Percentiles rank a stretch among this genome's conserved stretches.
phyloP scores from a whole-genome alignment of 2,329 filamentous ascomycete genomes.

The Stachybotrys chlorohalonatus region DNA sequence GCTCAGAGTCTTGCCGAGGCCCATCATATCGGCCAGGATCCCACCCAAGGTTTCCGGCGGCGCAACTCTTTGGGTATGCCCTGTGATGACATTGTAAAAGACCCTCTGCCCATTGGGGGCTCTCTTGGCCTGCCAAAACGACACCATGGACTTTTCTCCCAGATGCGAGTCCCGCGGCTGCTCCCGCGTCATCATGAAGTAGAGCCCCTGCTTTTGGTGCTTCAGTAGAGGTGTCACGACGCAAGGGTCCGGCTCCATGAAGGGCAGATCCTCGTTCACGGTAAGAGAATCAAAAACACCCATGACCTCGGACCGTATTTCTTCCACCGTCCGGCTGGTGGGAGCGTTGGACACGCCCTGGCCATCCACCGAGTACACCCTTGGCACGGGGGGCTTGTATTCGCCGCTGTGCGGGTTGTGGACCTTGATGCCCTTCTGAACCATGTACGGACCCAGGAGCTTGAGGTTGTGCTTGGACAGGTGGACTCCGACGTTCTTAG shows the following conservation, averaged over 20 bases:
- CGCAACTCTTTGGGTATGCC: slow-evolving; percentile 47
- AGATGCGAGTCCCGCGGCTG: slow-evolving; percentile 49
- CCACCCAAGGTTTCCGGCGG: slow-evolving; percentile 64
- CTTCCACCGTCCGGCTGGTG: slow-evolving; percentile 62
- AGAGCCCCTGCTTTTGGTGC: slow-evolving; percentile 85
- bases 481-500: slow-evolving; percentile 55
- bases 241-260: slow-evolving; percentile 54
- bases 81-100: slow-evolving; percentile 83
- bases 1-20: slow-evolving; percentile 78
- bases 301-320: slow-evolving; percentile 76
- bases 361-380: slow-evolving; percentile 21
- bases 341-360: slow-evolving; percentile 17
- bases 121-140: slow-evolving; percentile 65
- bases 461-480: slow-evolving; percentile 56
- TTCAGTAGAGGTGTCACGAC: slow-evolving; percentile 63
- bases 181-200: slow-evolving; percentile 78
- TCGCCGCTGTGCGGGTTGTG: slow-evolving; percentile 65
- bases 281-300: slow-evolving; percentile 81
- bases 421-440: slow-evolving; percentile 60
- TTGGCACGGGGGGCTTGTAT: slow-evolving; percentile 30
- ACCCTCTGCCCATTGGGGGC: slow-evolving; percentile 40
- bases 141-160: slow-evolving; percentile 53
- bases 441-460: slow-evolving; percentile 55
- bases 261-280: slow-evolving; percentile 65
- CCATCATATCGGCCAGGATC: slow-evolving; percentile 80